phyloP scores from a whole-genome alignment of 176 grass and related monocot species.

The Triticum dicoccoides region DNA sequence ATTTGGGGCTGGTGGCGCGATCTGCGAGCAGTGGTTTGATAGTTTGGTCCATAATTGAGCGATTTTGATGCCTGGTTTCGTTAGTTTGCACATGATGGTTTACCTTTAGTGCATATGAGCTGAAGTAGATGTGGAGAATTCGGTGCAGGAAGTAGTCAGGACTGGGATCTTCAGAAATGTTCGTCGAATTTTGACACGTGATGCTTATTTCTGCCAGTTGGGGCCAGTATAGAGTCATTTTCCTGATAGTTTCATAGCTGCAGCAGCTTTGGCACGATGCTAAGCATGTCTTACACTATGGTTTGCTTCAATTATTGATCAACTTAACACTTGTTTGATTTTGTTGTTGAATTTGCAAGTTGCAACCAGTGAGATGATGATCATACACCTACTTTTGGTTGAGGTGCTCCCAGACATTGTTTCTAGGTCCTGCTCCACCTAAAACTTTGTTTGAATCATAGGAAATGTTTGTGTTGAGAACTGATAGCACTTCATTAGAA shows the following conservation, averaged over 20 bases:
- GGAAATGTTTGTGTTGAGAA: too few species aligned
- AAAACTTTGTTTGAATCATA: too few species aligned
- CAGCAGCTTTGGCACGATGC: not conserved
- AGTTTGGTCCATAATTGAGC: not conserved
- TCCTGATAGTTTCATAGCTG: not conserved
- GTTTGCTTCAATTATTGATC: constrained; percentile 15
- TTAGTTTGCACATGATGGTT: too few species aligned
- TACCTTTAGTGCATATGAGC: too few species aligned
- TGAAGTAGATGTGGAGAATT: not conserved
- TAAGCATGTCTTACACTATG: not conserved
- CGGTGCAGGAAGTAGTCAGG: not conserved
- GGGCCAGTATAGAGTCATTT: not conserved
- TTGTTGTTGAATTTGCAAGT: too few species aligned
- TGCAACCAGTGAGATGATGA: too few species aligned
- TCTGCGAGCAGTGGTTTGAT: not conserved
- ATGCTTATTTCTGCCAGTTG: not conserved
- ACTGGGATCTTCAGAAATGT: constrained; percentile 23
- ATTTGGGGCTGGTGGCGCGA: constrained; percentile 11
- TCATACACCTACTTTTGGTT: too few species aligned
- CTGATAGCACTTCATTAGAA: too few species aligned
- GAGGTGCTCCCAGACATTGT: too few species aligned
- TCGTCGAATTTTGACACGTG: not conserved
- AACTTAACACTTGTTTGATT: not conserved
- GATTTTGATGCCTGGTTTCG: too few species aligned
- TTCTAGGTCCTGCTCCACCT: too few species aligned